Evolutionary conservation across 2,329 filamentous ascomycete species (phyloP), one percentile per base, ranked within the genome.

Genomic region (Epichloe uncinata): DNA sequence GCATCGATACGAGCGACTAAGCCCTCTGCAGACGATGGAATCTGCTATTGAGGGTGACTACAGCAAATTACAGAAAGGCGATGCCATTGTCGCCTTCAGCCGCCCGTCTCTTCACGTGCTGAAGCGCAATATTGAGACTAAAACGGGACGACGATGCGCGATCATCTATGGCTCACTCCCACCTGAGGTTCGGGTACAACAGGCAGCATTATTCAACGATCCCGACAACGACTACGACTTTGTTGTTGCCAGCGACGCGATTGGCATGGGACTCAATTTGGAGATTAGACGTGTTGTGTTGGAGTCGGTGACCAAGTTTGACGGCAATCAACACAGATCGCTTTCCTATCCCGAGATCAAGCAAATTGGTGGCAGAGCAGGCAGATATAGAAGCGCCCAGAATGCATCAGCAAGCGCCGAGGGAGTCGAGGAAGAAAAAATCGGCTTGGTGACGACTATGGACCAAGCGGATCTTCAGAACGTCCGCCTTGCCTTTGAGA

Each of bases 191-290:
- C 80, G 93, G 54, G 88, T 89, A 3, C 82, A 91, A 61, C 93
- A 98, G 68, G 93, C 93, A 0, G 81, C 81, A 15, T 73, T 97
- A 0, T 98, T 98, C 73, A 98, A 98, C 61, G 87, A 97, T 55
- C 90, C 89, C 0, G 68, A 95, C 62, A 98, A 94, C 63, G 90
- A 96, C 52, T 98, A 96, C 62, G 93, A 98, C 63, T 94, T 82
- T 58, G 73, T 98, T 5, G 90, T 93, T 26, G 93, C 94, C 8
- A 96, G 88, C 58, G 89, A 96, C 67, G 93, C 93, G 44, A 91
- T 98, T 54, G 93, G 93, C 37, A 97, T 98, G 91, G 93, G 94
- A 1, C 71, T 98, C 20, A 98, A 98, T 61, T 69, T 98, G 64
- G 89, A 82, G 66, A 88, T 96, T 63, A 93, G 89, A 62, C 85